Percentiles rank a stretch among this genome's conserved stretches.
Conservation (phyloP, 805 yeast genomes). For the Martiniozyma abietophila region DNA sequence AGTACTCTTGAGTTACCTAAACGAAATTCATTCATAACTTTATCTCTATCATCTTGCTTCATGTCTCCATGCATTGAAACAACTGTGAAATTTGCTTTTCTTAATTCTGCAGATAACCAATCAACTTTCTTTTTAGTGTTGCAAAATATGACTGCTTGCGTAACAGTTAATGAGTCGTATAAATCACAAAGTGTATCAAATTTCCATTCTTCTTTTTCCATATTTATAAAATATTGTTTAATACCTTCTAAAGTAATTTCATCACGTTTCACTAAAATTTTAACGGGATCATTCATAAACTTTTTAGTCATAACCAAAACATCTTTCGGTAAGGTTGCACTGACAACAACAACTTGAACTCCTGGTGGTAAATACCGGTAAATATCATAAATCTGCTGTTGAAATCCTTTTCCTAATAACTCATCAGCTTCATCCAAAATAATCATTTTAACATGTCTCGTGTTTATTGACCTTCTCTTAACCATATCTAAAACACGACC, state of each 20-base stretch:
- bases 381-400: slow-evolving; percentile 89
- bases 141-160: slow-evolving; percentile 97
- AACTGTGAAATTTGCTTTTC: slow-evolving; percentile 77
- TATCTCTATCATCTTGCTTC: slow-evolving; percentile 91
- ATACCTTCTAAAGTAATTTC: slow-evolving; percentile 92
- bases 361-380: slow-evolving; percentile 75
- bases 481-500: slow-evolving; percentile 92
- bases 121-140: slow-evolving; percentile 94
- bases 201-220: slow-evolving; percentile 89
- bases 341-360: slow-evolving; percentile 86
- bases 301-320: slow-evolving; percentile 87
- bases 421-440: slow-evolving; percentile 97
- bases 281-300: slow-evolving; percentile 89
- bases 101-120: slow-evolving; percentile 75
- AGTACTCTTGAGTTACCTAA: slow-evolving; percentile 86
- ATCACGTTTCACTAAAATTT: slow-evolving; percentile 89
- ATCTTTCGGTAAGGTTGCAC: slow-evolving; percentile 90
- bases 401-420: slow-evolving; percentile 84
- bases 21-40: slow-evolving; percentile 93
- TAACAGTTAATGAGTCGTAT: slow-evolving; percentile 89
- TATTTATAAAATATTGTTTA: slow-evolving; percentile 83
- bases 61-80: slow-evolving; percentile 96
- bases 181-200: slow-evolving; percentile 90
- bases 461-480: slow-evolving; percentile 65
- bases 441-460: slow-evolving; percentile 76